Evolutionary conservation across 2,329 filamentous ascomycete species (phyloP).

Genomic region (Fusarium floridanum): DNA sequence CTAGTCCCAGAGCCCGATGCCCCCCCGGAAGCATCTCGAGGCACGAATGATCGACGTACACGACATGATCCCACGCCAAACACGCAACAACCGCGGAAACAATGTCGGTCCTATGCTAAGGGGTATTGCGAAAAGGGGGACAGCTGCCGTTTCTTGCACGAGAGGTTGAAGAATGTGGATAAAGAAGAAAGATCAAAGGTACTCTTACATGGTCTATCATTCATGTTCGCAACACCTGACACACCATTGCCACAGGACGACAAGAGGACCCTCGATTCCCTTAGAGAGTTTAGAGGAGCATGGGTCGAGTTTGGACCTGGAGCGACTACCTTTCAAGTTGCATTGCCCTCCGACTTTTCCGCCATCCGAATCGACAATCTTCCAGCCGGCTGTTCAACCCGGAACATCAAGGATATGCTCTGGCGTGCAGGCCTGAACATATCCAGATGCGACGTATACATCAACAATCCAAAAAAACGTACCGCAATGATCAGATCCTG

Average conservation of each 20-base stretch:
- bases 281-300: slow-evolving; percentile 43
- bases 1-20: not conserved
- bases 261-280: not conserved
- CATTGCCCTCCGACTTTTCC: slow-evolving; percentile 54
- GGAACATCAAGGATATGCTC: slow-evolving; percentile 40
- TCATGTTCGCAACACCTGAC: not conserved
- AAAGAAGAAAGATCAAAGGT: not conserved
- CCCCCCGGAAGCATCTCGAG: not conserved
- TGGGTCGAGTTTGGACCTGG: slow-evolving; percentile 51
- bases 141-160: not conserved
- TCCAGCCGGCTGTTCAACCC: slow-evolving; percentile 29
- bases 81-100: not conserved
- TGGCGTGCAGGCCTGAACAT: not conserved
- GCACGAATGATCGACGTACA: not conserved
- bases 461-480: not conserved
- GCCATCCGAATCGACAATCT: slow-evolving; percentile 51
- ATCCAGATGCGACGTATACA: not conserved
- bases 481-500: slow-evolving; percentile 18
- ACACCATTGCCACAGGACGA: not conserved
- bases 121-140: not conserved
- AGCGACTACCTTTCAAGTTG: slow-evolving; percentile 45
- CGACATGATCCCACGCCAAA: not conserved
- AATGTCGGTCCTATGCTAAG: not conserved
- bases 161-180: not conserved
- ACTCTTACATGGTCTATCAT: not conserved